Base-by-base conservation (phyloP, 495 filamentous ascomycete species). In the Penicillium taxi region DNA sequence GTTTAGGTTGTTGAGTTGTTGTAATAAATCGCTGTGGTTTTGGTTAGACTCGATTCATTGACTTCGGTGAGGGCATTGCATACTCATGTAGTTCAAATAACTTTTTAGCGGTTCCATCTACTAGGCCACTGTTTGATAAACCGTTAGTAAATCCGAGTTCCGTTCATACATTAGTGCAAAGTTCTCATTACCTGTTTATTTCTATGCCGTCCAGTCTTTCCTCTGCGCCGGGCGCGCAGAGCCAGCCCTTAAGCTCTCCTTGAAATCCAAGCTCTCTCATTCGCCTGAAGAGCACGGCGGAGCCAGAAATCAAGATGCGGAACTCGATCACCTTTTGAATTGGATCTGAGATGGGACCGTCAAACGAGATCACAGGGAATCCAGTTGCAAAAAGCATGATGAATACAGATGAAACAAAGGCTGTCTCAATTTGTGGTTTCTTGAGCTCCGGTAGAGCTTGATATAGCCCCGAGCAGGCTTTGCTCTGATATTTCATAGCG, bases 361-460 rank as follows among this genome's bases (percentile, higher is more conserved):
- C 54, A 8, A 39, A 25, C 4, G 61, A 63, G n/a, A 63, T 47
- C 12, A 51, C 57, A 8, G 58, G 55, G 15, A 59, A 57, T 1
- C 61, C 63, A 5, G 51, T 57, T 6, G 59, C 50, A 18, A 53
- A 63, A 6, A 67, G 28, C 47, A 67, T 55, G 24, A 64, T 64
- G 21, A 67, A 58, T 15, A 67, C 56, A 2, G 61, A 67, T 5
- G 59, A 53, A 13, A 64, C 48, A 35, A 67, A 67, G 1, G 63
- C 63, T 3, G 63, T 55, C 9, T 56, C 59, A 30, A 46, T 53
- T 11, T 53, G 50, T 19, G 52, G 46, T 0, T 52, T 31, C 3
- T 51, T 41, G 16, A 63, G 48, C 2, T 50, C 47, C 4, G 54
- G 39, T 9, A 67, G 38, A 6, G 50, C 37, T 18, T 48, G 51